Base-by-base conservation (phyloP, 208 protist species). In the Trypanosoma lewisi region DNA sequence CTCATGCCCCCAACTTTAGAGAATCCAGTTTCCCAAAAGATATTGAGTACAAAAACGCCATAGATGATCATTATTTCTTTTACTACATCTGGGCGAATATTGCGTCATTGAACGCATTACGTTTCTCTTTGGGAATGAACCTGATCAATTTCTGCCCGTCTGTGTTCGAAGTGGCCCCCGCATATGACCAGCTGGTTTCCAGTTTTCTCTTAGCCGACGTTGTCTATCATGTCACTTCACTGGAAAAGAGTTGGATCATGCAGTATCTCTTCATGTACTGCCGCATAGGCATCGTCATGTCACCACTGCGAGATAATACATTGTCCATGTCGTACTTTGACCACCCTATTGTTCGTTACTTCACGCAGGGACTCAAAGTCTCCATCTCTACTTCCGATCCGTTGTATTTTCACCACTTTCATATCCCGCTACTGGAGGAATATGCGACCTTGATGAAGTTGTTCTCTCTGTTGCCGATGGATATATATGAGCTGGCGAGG, bases 41-140 rank as follows among this genome's bases (percentile, higher is more conserved):
- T 17, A 56, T 93, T 19, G 68, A 67, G 19, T 67, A 58, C 14
- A 37, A 37, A 47, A 74, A 83, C 25, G 97, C 97, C 67, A 97
- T 97, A 55, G 97, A 96, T 52, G 99, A 99, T 74, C 93, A 90
- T 50, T 99, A 99, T 77, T 99, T 98, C 70, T 91, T 91, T 63
- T 98, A 98, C 83, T 99, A 99, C 77, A 87, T 99, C 52, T 99
- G 97, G 83, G 86, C 96, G 55, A 99, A 99, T 82, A 31, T 99
- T 21, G 49, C 72, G 34, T 70, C 85, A 25, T 89, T 99, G n/a
- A 99, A 99, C 74, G 76, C 91, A 41, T 80, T 98, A 31, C 85
- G 98, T 30, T 52, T 54, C 4, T 68, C 73, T n/a, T 65, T 85
- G 4, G 89, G 85, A 4, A 68, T 94, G 27, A 90, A 94, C 68